These are phyloP conservation scores for Aureobasidium vineae DNA, from an alignment of 2,329 filamentous ascomycete genomes.

Conservation along the genomic window DNA sequence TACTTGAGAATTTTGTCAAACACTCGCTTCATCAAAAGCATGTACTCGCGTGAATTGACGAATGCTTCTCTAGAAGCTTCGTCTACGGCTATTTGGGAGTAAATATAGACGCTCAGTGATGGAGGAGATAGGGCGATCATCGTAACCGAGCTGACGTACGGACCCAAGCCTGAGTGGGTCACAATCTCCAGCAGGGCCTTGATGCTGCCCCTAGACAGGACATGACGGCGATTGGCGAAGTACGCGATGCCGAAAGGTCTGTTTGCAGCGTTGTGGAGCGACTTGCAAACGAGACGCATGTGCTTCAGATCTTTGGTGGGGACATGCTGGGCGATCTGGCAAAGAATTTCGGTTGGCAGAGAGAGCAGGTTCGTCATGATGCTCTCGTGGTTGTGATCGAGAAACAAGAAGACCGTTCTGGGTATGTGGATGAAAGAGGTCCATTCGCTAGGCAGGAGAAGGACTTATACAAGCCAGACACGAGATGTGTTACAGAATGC, in stretches of 20 bases:
- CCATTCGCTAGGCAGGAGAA: not conserved
- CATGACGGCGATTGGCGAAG: not conserved
- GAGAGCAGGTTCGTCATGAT: not conserved
- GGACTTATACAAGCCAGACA: not conserved
- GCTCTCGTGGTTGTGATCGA: not conserved
- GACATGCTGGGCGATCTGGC: not conserved
- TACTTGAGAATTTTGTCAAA: not conserved
- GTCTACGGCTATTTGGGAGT: not conserved
- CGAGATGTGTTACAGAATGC: not conserved
- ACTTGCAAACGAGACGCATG: conserved; percentile 19
- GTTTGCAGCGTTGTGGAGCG: not conserved
- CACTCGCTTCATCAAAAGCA: not conserved
- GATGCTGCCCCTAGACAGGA: not conserved
- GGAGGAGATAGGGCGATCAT: not conserved
- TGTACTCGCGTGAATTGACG: not conserved
- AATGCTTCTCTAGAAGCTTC: not conserved
- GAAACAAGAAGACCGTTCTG: not conserved
- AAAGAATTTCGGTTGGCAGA: conserved; percentile 11
- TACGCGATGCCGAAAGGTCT: not conserved
- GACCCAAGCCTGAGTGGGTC: not conserved
- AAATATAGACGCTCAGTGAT: not conserved
- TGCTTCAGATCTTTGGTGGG: not conserved
- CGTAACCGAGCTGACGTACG: not conserved
- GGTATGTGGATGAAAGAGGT: not conserved
- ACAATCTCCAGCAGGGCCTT: not conserved